Evolutionary conservation across 495 filamentous ascomycete species (phyloP), one percentile per base, ranked within the genome.

Genomic region (Podospora bellae-mahoneyi): DNA sequence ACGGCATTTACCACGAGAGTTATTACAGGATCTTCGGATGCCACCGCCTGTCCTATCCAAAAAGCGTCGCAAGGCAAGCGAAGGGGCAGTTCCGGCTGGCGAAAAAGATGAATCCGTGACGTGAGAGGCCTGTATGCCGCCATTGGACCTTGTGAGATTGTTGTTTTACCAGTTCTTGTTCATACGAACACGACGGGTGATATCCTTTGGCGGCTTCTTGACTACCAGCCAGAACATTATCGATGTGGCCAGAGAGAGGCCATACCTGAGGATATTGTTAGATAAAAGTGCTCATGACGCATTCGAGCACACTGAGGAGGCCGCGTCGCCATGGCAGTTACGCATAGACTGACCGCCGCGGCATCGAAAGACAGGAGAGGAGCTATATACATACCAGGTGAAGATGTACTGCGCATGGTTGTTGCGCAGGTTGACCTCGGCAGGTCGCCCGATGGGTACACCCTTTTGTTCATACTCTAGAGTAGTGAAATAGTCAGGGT

Each of bases 351-450:
- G 30, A 48, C 9, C 39, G 39, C 15, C 39, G 13, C 15, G 39
- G 39, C 39, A 48, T 48, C 9, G 2, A 48, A 10, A 48, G 15
- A 10, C 7, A 18, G 20, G 13, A 53, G 3, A 53, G 3, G 20
- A 30, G 5, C 4, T 32, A 7, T 32, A 32, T 32, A 82, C 88
- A 74, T 87, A 97, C 95, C 95, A 99, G 64, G 95, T 99, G 76
- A 97, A 94, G 66, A 99, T 97, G 75, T 99, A 99, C 81, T 99
- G 94, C 71, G 91, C 88, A 79, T 99, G 95, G 78, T 94, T 97
- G 76, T 99, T 99, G 75, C 91, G 86, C 77, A 99, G 79, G 78
- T 95, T 96, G 67, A 99, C 95, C 80, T 95, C 92, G 5, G 95
- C 86, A 5, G 92, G 80, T 75, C 93, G 85, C n/a, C 92, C 96